Percentiles rank a stretch among this genome's conserved stretches.
Evolutionary conservation across 805 yeast genomes (phyloP).

Genomic region (Vanderwaltozyma verrucispora): DNA sequence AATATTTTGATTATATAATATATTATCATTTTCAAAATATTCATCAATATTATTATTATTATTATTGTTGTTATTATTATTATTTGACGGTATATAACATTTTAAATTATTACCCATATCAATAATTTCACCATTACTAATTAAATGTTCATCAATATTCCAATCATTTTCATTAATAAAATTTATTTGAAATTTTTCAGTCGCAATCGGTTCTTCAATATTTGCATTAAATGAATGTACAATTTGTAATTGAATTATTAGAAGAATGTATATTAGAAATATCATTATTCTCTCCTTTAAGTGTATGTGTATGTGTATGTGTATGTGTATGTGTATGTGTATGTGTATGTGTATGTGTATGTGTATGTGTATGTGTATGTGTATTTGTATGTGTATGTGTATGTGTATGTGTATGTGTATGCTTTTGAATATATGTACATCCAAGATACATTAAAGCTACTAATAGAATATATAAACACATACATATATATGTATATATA

Average conservation of each 20-base stretch:
- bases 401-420: no score
- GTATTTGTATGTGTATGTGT: no score
- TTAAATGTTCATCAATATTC: constrained; percentile 5
- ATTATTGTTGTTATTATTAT: neutral
- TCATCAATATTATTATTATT: constrained; percentile 3
- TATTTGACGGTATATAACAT: constrained; percentile 12
- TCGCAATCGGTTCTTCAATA: constrained; percentile 7
- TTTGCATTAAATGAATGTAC: constrained; percentile 1
- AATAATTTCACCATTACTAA: constrained; percentile 9
- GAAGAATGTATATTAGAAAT: neutral
- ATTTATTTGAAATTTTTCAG: constrained; percentile 8
- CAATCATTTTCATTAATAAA: constrained; percentile 12
- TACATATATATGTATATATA: neutral
- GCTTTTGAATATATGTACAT: no score
- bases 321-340: no score
- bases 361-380: no score
- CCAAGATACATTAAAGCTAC: no score
- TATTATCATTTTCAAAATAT: constrained; percentile 4
- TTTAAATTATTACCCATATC: constrained; percentile 10
- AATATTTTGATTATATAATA: constrained; percentile 7
- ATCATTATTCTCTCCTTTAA: neutral
- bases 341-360: no score
- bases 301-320: neutral
- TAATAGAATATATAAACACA: neutral
- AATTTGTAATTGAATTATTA: neutral